phyloP scores from a whole-genome alignment of 306 rosid species.

The Hippophae gyantsensis region DNA sequence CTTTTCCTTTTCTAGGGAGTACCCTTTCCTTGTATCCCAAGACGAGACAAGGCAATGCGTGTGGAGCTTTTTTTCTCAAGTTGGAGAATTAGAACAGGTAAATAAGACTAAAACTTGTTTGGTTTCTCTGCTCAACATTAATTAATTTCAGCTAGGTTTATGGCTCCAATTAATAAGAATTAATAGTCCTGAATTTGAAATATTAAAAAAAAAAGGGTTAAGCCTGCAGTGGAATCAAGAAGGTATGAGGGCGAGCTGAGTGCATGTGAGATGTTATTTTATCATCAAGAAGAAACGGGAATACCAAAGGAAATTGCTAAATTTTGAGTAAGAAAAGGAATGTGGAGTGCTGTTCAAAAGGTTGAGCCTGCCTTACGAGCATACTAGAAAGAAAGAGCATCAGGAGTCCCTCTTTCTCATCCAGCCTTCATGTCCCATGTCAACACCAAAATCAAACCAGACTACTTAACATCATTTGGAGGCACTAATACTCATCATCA shows the following conservation, averaged over 20 bases:
- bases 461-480: conserved; percentile 45
- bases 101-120: background rate
- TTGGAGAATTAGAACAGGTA: conserved; percentile 61
- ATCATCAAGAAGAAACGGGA: conserved; percentile 95
- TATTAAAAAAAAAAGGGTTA: conserved; percentile 14
- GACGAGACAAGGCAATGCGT: conserved; percentile 47
- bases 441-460: conserved; percentile 55
- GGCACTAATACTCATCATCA: conserved; percentile 21
- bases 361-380: conserved; percentile 65
- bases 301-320: conserved; percentile 95
- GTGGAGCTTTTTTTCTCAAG: conserved; percentile 51
- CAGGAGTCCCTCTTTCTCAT: conserved; percentile 47
- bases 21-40: conserved; percentile 37
- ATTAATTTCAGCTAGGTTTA: background rate
- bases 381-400: conserved; percentile 53
- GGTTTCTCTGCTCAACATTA: background rate
- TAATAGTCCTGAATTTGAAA: conserved; percentile 6
- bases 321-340: conserved; percentile 83
- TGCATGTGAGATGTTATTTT: conserved; percentile 76
- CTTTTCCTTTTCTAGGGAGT: conserved; percentile 33
- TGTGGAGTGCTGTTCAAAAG: conserved; percentile 99
- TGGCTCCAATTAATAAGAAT: background rate
- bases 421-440: conserved; percentile 58
- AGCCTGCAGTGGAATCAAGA: conserved; percentile 55
- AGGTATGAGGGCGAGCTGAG: conserved; percentile 50